Conservation (phyloP, 2,329 filamentous ascomycete species). For the Cladorrhinum sp. region DNA sequence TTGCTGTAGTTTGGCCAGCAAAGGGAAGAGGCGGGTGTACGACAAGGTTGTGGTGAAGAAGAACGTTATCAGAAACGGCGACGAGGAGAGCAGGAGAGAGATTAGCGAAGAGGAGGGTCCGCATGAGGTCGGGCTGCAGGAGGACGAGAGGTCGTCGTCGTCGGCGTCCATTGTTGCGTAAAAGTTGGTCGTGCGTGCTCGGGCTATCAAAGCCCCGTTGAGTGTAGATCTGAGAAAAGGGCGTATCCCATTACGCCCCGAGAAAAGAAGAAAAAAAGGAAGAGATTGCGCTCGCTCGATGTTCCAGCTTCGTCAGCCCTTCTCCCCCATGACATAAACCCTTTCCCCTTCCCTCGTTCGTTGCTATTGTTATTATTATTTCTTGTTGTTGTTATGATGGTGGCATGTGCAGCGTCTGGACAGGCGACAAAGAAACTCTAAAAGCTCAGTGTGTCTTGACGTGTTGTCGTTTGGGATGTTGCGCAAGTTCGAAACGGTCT, state of each 20-base stretch:
- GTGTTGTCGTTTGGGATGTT: neutral
- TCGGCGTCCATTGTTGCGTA: neutral
- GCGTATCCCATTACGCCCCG: no score
- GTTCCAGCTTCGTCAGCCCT: neutral
- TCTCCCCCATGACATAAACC: neutral
- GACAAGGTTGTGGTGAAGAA: slow-evolving; percentile 59
- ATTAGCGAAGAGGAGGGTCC: slow-evolving; percentile 11
- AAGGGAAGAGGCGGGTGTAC: slow-evolving; percentile 67
- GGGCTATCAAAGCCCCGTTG: neutral
- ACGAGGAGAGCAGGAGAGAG: slow-evolving; percentile 49
- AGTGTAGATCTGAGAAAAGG: no score
- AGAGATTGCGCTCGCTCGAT: neutral
- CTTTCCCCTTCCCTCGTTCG: neutral
- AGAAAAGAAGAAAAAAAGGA: neutral
- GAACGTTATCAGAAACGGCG: slow-evolving; percentile 72
- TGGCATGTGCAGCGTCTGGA: neutral
- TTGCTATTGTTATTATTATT: neutral
- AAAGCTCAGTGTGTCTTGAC: no score
- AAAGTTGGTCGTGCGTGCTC: neutral
- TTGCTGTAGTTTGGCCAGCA: slow-evolving; percentile 56
- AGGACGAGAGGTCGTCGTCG: neutral
- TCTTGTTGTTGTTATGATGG: neutral
- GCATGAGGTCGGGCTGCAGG: slow-evolving; percentile 13
- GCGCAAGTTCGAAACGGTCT: neutral
- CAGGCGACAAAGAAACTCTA: neutral